Conservation (phyloP, 1,139 yeast genomes). For the Protomyces lactucae-debilis region DNA sequence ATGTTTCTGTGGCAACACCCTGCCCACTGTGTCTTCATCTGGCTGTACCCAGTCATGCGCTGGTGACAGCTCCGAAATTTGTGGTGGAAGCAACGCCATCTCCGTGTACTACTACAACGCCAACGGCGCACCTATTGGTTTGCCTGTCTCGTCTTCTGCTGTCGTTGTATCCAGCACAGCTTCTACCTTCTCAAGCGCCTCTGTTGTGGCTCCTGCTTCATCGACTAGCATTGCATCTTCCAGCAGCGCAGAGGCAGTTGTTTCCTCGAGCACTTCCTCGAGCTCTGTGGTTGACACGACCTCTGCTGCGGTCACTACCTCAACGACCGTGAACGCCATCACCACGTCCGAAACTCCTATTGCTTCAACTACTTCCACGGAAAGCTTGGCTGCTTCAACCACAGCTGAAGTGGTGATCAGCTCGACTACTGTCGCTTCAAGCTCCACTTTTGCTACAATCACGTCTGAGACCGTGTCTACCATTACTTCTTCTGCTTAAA, state of each 20-base stretch:
- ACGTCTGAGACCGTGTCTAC: background rate
- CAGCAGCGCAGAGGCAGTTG: background rate
- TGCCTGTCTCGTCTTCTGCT: background rate
- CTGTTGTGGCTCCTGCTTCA: background rate
- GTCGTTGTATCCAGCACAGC: background rate
- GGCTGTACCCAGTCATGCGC: background rate
- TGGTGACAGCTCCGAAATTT: background rate
- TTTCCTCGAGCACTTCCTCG: background rate
- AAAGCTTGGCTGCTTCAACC: background rate
- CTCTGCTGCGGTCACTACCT: background rate
- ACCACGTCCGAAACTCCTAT: background rate
- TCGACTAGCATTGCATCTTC: background rate
- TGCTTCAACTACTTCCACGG: background rate
- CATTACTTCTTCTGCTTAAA: background rate
- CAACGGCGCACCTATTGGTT: background rate
- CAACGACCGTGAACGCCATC: background rate
- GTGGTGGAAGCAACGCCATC: slow-evolving; percentile 3
- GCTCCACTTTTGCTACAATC: background rate
- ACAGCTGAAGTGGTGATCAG: background rate
- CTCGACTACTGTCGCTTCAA: background rate
- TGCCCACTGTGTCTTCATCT: background rate
- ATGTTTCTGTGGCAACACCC: background rate
- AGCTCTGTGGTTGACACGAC: background rate
- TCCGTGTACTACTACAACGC: background rate
- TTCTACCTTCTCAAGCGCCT: background rate